These are phyloP conservation scores for Pseudocercospora ulei DNA, from an alignment of 2,329 filamentous ascomycete species.

Conservation along the genomic window DNA sequence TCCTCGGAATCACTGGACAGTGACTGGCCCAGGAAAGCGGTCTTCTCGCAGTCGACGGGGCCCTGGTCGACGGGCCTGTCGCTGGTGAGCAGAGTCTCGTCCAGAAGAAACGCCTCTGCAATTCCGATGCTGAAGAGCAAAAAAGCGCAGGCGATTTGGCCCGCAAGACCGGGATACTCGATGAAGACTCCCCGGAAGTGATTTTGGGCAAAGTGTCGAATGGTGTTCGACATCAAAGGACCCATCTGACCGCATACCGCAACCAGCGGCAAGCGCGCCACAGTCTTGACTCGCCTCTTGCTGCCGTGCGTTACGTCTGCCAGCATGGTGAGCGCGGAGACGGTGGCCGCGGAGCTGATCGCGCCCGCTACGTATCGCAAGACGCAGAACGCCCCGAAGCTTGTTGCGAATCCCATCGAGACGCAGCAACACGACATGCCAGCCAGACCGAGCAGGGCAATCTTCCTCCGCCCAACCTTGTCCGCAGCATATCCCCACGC, in stretches of 20 bases:
- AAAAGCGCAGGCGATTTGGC: conserved; percentile 39
- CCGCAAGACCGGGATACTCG: conserved; percentile 37
- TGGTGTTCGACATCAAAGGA: conserved; percentile 39
- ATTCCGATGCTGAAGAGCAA: conserved; percentile 38
- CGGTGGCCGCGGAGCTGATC: conserved; percentile 40
- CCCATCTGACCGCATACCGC: conserved; percentile 41
- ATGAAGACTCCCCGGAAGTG: conserved; percentile 36
- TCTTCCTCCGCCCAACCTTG: conserved; percentile 38
- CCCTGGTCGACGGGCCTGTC: conserved; percentile 11
- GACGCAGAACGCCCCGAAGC: conserved; percentile 37
- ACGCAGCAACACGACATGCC: conserved; percentile 41
- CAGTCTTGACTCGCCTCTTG: conserved; percentile 34
- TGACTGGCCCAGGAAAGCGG: conserved; percentile 39
- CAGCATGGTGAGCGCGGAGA: conserved; percentile 42
- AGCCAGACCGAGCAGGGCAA: conserved; percentile 40
- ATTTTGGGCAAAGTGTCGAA: conserved; percentile 38
- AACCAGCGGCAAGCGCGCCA: conserved; percentile 40
- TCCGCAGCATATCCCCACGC: conserved; percentile 42
- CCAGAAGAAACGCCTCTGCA: conserved; percentile 36
- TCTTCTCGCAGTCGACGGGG: conserved; percentile 38
- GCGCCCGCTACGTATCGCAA: conserved; percentile 40
- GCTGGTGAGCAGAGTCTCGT: conserved; percentile 28
- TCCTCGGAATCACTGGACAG: conserved; percentile 30
- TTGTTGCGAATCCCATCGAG: conserved; percentile 42
- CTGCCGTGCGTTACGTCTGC: conserved; percentile 33